Percentiles rank a stretch among this genome's conserved stretches.
phyloP scores from a whole-genome alignment of 352 stramenopile species.

The Phytophthora cryptogea region DNA sequence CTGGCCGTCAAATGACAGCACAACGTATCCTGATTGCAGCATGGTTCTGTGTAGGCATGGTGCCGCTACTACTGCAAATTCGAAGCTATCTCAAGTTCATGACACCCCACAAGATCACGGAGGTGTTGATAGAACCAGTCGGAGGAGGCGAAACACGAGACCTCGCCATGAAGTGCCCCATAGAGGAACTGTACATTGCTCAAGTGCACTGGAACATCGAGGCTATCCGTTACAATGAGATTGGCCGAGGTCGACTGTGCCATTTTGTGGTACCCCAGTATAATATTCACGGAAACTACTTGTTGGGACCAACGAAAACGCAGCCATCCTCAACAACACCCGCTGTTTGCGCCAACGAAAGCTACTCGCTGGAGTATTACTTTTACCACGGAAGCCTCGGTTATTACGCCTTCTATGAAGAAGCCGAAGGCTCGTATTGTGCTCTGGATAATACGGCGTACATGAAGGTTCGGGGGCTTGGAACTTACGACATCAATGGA shows the following conservation, averaged over 20 bases:
- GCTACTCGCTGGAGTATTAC: conserved; percentile 10
- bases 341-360: neutral
- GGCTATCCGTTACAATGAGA: neutral
- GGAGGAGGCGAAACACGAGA: neutral
- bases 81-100: conserved; percentile 22
- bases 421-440: conserved; percentile 9
- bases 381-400: conserved; percentile 21
- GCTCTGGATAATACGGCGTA: conserved; percentile 6
- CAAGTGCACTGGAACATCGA: conserved; percentile 23
- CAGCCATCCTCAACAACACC: neutral
- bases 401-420: conserved; percentile 19
- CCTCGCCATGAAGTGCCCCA: neutral
- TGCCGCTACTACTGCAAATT: conserved; percentile 5
- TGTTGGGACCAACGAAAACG: neutral
- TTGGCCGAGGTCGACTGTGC: conserved; percentile 1
- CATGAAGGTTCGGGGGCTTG: conserved; percentile 8
- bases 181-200: conserved; percentile 14
- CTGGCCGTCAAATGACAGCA: neutral
- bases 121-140: conserved; percentile 1
- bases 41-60: conserved; percentile 7
- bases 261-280: conserved; percentile 19
- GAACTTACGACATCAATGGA: conserved; percentile 19
- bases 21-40: neutral
- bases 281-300: conserved; percentile 21
- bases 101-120: conserved; percentile 18